A percentile compares a stretch with the other conserved stretches of the same genome.
Evolutionary conservation across 176 grass and related monocot species (phyloP).

Genomic region (Zoysia japonica): DNA sequence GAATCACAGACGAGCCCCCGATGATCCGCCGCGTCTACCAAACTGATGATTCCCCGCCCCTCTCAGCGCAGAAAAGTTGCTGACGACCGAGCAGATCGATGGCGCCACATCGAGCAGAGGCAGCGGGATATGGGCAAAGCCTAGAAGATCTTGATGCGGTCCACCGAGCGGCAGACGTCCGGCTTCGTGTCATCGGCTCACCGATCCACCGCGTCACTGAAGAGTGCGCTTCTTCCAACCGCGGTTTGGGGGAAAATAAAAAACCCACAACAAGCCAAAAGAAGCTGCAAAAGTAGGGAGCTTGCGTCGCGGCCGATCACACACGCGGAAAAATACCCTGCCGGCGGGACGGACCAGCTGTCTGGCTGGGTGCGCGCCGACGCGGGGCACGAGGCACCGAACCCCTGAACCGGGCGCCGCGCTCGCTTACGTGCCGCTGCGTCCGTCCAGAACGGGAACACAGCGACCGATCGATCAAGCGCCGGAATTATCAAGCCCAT

Average conservation of each 20-base stretch:
- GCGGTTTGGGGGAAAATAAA: background rate
- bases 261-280: background rate
- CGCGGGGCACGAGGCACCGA: slow-evolving; percentile 20
- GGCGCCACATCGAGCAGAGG: background rate
- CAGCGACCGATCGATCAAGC: background rate
- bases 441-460: slow-evolving; percentile 9
- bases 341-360: slow-evolving; percentile 14
- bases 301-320: slow-evolving; percentile 22
- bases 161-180: background rate
- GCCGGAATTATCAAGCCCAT: background rate
- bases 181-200: background rate
- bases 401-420: background rate
- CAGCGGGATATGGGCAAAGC: too few species aligned
- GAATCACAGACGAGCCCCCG: background rate
- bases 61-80: background rate
- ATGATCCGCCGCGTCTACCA: background rate
- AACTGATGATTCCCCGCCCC: background rate
- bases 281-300: too few species aligned
- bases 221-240: background rate
- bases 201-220: background rate
- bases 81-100: background rate
- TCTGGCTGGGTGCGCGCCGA: background rate
- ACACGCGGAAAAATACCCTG: slow-evolving; percentile 23
- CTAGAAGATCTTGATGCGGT: background rate
- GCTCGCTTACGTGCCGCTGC: too few species aligned